Evolutionary conservation across 2,329 filamentous ascomycete species (phyloP).

Genomic region (Ascochyta viciae-villosae): DNA sequence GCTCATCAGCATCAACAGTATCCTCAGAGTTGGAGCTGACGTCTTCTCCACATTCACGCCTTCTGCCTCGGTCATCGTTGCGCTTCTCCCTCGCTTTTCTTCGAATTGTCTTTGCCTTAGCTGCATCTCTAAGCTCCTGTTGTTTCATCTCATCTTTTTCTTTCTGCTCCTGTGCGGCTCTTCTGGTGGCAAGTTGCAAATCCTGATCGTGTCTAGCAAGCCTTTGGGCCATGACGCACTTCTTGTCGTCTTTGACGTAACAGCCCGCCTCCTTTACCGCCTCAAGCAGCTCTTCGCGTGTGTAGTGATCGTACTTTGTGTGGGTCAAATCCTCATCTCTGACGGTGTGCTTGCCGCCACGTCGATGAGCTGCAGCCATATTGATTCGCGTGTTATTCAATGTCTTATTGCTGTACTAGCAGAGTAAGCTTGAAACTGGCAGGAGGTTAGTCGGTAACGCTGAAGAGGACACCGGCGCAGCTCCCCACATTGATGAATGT

Average conservation of each 20-base stretch:
- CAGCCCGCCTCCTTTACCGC: slow-evolving; percentile 28
- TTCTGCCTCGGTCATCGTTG: slow-evolving; percentile 16
- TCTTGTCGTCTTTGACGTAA: slow-evolving; percentile 42
- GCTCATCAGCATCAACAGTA: slow-evolving; percentile 8
- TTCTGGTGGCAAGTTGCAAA: slow-evolving; percentile 4
- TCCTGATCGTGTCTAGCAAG: slow-evolving; percentile 22
- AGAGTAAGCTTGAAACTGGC: too few relatives aligned
- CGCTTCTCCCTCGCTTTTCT: slow-evolving; percentile 12
- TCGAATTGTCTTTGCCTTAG: slow-evolving; percentile 8
- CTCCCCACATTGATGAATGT: background rate
- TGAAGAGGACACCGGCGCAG: background rate
- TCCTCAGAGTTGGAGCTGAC: slow-evolving; percentile 25
- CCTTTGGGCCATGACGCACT: slow-evolving; percentile 34
- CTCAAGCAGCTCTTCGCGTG: slow-evolving; percentile 30
- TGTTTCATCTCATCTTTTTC: slow-evolving; percentile 17
- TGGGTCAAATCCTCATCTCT: slow-evolving; percentile 35
- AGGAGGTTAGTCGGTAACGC: too few relatives aligned
- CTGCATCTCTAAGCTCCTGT: slow-evolving; percentile 8
- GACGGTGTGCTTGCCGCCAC: slow-evolving; percentile 42
- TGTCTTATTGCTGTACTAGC: too few relatives aligned
- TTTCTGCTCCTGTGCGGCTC: slow-evolving; percentile 18
- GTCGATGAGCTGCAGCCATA: slow-evolving; percentile 27
- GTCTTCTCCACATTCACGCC: slow-evolving; percentile 21
- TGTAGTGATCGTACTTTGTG: slow-evolving; percentile 40
- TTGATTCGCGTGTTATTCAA: background rate